Evolutionary conservation across 169 alveolate genomes (phyloP).

Genomic region (Amoebophrya sp.): DNA sequence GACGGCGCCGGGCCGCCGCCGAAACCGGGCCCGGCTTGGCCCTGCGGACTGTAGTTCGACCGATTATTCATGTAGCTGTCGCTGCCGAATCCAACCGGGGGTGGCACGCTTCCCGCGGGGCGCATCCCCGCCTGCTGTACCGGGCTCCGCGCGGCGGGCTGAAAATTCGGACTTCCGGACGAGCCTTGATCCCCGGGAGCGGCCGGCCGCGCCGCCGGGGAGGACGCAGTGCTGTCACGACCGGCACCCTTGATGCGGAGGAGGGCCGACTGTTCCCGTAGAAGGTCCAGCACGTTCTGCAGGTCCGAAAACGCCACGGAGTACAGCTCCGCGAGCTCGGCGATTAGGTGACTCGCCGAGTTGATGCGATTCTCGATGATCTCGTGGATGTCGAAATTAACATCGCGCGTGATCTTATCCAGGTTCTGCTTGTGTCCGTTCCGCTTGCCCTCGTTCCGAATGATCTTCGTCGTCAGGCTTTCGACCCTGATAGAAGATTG

Average conservation of each 20-base stretch:
- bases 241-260: not conserved
- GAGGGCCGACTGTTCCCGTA: not conserved
- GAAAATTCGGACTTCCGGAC: too few relatives aligned
- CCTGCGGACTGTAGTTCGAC: too few relatives aligned
- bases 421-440: not conserved
- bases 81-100: too few relatives aligned
- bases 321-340: not conserved
- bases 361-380: not conserved
- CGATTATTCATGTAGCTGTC: too few relatives aligned
- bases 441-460: not conserved
- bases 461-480: not conserved
- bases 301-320: not conserved
- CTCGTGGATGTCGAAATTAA: not conserved
- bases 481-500: not conserved
- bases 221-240: not conserved
- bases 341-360: not conserved
- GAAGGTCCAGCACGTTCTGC: not conserved
- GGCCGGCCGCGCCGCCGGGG: too few relatives aligned
- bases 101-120: too few relatives aligned
- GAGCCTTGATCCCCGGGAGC: too few relatives aligned
- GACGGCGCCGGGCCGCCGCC: too few relatives aligned
- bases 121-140: too few relatives aligned
- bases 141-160: too few relatives aligned
- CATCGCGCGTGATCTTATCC: not conserved
- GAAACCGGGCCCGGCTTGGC: too few relatives aligned